A percentile compares a stretch with the other conserved stretches of the same genome.
Evolutionary conservation across 768 basidiomycete genomes (phyloP).

Genomic region (Cystofilobasidium capitatum): DNA sequence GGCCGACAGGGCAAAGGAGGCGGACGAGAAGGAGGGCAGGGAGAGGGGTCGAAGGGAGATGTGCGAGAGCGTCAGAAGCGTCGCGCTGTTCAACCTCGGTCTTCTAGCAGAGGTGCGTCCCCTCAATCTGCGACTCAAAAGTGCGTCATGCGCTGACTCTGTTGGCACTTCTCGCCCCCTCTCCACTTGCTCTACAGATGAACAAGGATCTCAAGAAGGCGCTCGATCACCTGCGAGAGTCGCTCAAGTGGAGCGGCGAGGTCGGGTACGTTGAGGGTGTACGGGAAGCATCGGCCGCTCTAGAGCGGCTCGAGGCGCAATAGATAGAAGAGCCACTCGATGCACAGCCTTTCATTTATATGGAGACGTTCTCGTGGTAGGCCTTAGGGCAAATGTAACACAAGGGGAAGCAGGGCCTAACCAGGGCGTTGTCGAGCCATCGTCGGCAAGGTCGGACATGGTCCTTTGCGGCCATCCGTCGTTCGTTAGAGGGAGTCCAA

Average conservation of each 20-base stretch:
- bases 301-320: neutral
- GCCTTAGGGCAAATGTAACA: too few relatives aligned
- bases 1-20: neutral
- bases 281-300: neutral
- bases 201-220: neutral
- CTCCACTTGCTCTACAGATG: neutral
- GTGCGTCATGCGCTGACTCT: neutral
- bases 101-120: slow-evolving; percentile 8
- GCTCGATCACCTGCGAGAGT: neutral
- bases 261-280: neutral
- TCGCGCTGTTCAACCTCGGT: slow-evolving; percentile 24
- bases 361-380: too few relatives aligned
- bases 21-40: neutral
- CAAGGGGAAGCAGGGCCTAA: too few relatives aligned
- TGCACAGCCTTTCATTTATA: too few relatives aligned
- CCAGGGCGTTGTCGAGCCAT: too few relatives aligned
- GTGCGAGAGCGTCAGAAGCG: slow-evolving; percentile 19
- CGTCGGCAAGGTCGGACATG: too few relatives aligned
- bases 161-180: neutral
- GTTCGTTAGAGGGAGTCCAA: too few relatives aligned
- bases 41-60: slow-evolving; percentile 6
- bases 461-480: too few relatives aligned
- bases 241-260: neutral
- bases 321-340: too few relatives aligned
- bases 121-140: neutral